Percentiles rank a stretch among this genome's conserved stretches.
Evolutionary conservation across 495 filamentous ascomycete species (phyloP).

Genomic region (Penicillium lividum): DNA sequence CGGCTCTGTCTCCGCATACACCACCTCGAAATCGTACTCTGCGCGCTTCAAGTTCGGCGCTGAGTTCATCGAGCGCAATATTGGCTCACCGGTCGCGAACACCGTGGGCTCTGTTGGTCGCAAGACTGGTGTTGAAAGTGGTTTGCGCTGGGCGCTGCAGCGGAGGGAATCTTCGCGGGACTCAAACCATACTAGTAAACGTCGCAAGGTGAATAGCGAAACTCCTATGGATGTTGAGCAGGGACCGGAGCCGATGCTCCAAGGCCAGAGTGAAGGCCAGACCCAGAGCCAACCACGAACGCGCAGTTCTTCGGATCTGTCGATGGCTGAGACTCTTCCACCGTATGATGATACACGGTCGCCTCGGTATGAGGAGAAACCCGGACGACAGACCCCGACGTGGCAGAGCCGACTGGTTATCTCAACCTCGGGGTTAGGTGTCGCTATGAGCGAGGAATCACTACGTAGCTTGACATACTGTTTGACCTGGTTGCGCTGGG

Average conservation of each 20-base stretch:
- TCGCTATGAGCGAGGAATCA: slow-evolving; percentile 85
- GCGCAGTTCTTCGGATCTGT: slow-evolving; percentile 46
- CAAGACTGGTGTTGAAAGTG: slow-evolving; percentile 79
- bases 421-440: slow-evolving; percentile 78
- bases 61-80: slow-evolving; percentile 81
- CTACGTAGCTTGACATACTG: slow-evolving; percentile 75
- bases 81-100: slow-evolving; percentile 76
- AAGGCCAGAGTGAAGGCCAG: background rate
- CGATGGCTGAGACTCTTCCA: slow-evolving; percentile 67
- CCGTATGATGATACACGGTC: slow-evolving; percentile 77
- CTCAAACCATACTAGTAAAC: slow-evolving; percentile 56
- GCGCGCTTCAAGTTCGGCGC: slow-evolving; percentile 80
- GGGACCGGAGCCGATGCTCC: slow-evolving; percentile 16
- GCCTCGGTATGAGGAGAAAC: slow-evolving; percentile 63
- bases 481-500: slow-evolving; percentile 71
- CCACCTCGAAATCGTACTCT: slow-evolving; percentile 80
- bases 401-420: slow-evolving; percentile 83
- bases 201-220: slow-evolving; percentile 57
- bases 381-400: slow-evolving; percentile 40
- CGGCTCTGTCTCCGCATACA: slow-evolving; percentile 78
- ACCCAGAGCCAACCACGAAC: slow-evolving; percentile 18
- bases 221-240: slow-evolving; percentile 45
- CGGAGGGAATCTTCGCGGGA: slow-evolving; percentile 41
- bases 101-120: slow-evolving; percentile 79
- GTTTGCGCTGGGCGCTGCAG: slow-evolving; percentile 74